Percentiles rank a stretch among this genome's conserved stretches.
These are phyloP conservation scores for Micractinium sp. DNA, from an alignment of 139 green algal genomes.

Conservation along the genomic window DNA sequence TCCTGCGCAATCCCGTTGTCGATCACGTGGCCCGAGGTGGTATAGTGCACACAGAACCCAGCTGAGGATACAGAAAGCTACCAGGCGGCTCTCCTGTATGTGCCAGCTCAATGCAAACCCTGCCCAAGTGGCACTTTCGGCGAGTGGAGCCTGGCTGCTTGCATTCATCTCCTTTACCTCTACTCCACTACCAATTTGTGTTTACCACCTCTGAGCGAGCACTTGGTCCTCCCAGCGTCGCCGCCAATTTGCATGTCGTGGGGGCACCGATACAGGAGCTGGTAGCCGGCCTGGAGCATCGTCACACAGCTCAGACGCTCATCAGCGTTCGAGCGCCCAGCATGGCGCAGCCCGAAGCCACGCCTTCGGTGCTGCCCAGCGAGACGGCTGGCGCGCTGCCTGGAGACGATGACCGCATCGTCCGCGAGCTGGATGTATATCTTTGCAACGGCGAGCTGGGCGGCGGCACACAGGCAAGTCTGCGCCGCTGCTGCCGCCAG, in stretches of 20 bases:
- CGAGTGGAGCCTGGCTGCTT: background rate
- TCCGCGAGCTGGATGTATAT: constrained; percentile 77
- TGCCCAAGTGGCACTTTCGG: background rate
- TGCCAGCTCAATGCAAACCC: background rate
- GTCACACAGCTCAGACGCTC: too few relatives aligned
- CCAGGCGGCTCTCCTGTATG: too few relatives aligned
- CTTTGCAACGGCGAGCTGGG: constrained; percentile 58
- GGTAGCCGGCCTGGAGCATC: too few relatives aligned
- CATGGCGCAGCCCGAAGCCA: constrained; percentile 8
- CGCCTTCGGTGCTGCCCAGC: background rate
- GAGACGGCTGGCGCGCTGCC: background rate
- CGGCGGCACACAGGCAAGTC: constrained; percentile 34
- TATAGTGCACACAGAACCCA: too few relatives aligned
- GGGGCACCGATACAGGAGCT: too few relatives aligned
- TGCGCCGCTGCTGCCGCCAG: background rate
- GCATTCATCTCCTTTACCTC: background rate
- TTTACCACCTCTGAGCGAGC: background rate
- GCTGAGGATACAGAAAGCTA: too few relatives aligned
- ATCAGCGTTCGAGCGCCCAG: background rate
- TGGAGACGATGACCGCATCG: constrained; percentile 56
- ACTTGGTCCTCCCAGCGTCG: background rate
- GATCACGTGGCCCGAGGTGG: too few relatives aligned
- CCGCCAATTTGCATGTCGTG: too few relatives aligned
- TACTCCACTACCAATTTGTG: background rate
- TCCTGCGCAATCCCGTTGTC: too few relatives aligned